Conservation (phyloP, 2,329 filamentous ascomycete species). For the Westerdykella aurantiaca region DNA sequence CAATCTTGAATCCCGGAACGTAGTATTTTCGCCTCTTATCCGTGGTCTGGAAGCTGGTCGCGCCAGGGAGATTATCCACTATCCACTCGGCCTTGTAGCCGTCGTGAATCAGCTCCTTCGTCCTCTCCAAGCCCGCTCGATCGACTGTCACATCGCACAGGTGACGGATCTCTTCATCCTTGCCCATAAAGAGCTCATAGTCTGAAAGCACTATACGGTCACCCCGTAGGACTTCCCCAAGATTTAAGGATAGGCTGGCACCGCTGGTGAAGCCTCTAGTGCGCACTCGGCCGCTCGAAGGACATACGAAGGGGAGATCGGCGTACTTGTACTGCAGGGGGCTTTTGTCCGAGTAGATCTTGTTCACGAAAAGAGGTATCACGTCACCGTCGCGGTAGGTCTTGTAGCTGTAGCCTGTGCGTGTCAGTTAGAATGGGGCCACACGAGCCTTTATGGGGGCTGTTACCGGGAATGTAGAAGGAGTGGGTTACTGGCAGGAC, state of each 20-base stretch:
- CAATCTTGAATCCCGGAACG: conserved; percentile 82
- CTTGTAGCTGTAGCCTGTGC: conserved; percentile 71
- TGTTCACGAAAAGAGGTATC: conserved; percentile 84
- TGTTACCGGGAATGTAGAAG: conserved; percentile 79
- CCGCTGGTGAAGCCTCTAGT: conserved; percentile 66
- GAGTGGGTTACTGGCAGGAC: conserved; percentile 48
- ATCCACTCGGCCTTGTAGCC: conserved; percentile 92
- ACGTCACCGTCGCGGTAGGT: conserved; percentile 70
- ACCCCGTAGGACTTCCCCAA: conserved; percentile 80
- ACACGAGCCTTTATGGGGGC: neutral
- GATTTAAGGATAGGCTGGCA: conserved; percentile 71
- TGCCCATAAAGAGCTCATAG: conserved; percentile 71
- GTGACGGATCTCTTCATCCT: conserved; percentile 65
- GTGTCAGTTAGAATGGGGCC: neutral
- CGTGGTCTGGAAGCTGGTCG: conserved; percentile 80
- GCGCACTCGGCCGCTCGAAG: conserved; percentile 62
- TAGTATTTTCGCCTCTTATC: conserved; percentile 85
- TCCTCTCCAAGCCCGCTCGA: conserved; percentile 59
- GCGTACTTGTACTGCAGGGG: conserved; percentile 90
- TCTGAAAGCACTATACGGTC: conserved; percentile 82
- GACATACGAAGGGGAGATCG: conserved; percentile 81
- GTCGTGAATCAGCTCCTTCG: conserved; percentile 65
- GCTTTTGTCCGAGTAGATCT: conserved; percentile 83
- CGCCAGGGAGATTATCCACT: conserved; percentile 82
- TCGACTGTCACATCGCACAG: conserved; percentile 66